phyloP scores from a whole-genome alignment of 805 yeast species.

The Monosporozyma yasuniensis region DNA sequence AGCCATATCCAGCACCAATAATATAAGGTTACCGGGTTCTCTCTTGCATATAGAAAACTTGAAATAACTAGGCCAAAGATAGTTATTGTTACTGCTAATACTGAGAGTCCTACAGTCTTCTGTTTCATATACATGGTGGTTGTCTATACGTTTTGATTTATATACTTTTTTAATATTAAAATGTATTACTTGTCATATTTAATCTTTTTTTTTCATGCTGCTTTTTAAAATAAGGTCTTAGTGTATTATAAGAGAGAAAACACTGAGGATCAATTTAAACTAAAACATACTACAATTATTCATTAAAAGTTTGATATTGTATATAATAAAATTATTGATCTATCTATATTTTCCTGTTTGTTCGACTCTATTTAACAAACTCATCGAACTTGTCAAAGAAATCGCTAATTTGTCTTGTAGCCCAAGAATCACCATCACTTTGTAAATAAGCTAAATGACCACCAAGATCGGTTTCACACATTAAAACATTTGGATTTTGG shows the following conservation, averaged over 20 bases:
- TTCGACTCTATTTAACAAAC: constrained; percentile 10
- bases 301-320: background rate
- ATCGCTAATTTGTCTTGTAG: constrained; percentile 33
- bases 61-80: constrained; percentile 9
- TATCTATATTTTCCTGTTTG: background rate
- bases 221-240: background rate
- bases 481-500: constrained; percentile 48
- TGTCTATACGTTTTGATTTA: background rate
- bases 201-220: background rate
- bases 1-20: constrained; percentile 26
- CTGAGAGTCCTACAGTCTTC: constrained; percentile 11
- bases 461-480: constrained; percentile 56
- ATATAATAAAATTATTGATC: too few relatives aligned
- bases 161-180: background rate
- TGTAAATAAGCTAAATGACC: constrained; percentile 57
- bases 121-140: constrained; percentile 12
- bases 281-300: background rate
- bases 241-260: too few relatives aligned
- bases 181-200: background rate
- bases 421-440: constrained; percentile 41
- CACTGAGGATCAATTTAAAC: background rate
- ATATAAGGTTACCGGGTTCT: constrained; percentile 10
- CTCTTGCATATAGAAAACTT: constrained; percentile 9
- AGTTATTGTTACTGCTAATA: constrained; percentile 15
- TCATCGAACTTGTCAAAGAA: constrained; percentile 33